These are phyloP conservation scores for Cladosporium sphaerospermum DNA, from an alignment of 2,329 filamentous ascomycete species.

Conservation along the genomic window DNA sequence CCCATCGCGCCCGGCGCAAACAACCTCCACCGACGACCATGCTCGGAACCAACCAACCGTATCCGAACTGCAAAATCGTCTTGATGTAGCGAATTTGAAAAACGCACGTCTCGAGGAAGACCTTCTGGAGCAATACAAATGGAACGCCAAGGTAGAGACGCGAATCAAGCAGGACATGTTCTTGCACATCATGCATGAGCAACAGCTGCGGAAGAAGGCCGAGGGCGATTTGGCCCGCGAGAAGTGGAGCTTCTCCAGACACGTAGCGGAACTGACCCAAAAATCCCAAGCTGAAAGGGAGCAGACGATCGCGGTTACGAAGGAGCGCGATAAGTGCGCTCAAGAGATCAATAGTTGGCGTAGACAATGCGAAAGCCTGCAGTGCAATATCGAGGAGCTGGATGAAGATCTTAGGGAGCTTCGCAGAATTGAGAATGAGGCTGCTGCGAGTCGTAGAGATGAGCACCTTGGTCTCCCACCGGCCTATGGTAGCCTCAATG, in stretches of 20 bases:
- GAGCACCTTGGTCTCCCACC: constrained; percentile 19
- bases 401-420: constrained; percentile 21
- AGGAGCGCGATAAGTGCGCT: neutral
- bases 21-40: too few species aligned
- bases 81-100: neutral
- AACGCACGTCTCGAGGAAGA: neutral
- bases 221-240: neutral
- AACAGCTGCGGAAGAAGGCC: neutral
- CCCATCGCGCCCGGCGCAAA: too few species aligned
- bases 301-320: neutral
- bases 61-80: neutral
- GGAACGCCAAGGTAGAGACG: neutral
- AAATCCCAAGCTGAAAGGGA: neutral
- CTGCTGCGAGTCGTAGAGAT: neutral
- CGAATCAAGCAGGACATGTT: constrained; percentile 13
- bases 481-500: constrained; percentile 22
- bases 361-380: too few species aligned
- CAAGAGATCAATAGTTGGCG: neutral
- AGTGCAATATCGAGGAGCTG: constrained; percentile 6
- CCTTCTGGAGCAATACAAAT: neutral
- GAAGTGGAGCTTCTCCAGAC: neutral
- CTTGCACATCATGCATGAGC: constrained; percentile 11
- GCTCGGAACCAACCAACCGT: neutral
- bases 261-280: neutral
- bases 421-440: constrained; percentile 1